These are phyloP conservation scores for Russula brevipes DNA, from an alignment of 768 basidiomycete genomes.

Conservation along the genomic window DNA sequence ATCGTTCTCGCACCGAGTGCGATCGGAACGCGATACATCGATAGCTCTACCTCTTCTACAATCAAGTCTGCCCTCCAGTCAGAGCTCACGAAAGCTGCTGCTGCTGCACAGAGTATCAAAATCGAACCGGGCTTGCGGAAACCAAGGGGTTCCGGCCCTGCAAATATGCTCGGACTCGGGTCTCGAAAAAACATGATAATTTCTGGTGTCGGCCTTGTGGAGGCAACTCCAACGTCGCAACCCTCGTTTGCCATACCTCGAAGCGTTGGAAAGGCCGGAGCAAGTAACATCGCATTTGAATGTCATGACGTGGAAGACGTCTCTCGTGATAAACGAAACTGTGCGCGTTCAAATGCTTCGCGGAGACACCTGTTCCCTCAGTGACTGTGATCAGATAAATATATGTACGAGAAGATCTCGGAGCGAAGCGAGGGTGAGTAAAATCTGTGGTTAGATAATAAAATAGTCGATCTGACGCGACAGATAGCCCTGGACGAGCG, in stretches of 20 bases:
- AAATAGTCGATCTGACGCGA: neutral
- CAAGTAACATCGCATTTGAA: slow-evolving; percentile 15
- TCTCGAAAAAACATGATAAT: slow-evolving; percentile 29
- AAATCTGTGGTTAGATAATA: neutral
- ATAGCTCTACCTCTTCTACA: slow-evolving; percentile 12
- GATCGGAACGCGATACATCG: slow-evolving; percentile 23
- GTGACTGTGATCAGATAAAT: slow-evolving; percentile 48
- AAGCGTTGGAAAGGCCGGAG: slow-evolving; percentile 2
- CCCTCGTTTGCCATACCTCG: neutral
- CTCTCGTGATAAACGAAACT: slow-evolving; percentile 42
- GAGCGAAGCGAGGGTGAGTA: slow-evolving; percentile 74
- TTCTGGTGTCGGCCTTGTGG: slow-evolving; percentile 13
- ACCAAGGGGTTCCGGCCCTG: neutral
- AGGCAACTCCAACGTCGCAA: neutral
- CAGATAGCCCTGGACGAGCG: slow-evolving; percentile 69
- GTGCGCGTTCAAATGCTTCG: slow-evolving; percentile 39
- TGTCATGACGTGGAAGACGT: slow-evolving; percentile 18
- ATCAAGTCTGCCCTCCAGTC: slow-evolving; percentile 13
- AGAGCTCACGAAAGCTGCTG: slow-evolving; percentile 4
- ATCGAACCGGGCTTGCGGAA: neutral
- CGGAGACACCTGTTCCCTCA: slow-evolving; percentile 1
- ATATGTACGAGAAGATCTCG: slow-evolving; percentile 90
- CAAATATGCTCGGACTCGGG: slow-evolving; percentile 29
- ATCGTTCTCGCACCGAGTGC: neutral
- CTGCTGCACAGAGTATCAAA: neutral